These are phyloP conservation scores for Gleditsia sinensis DNA, from an alignment of 306 rosid genomes.

Conservation along the genomic window DNA sequence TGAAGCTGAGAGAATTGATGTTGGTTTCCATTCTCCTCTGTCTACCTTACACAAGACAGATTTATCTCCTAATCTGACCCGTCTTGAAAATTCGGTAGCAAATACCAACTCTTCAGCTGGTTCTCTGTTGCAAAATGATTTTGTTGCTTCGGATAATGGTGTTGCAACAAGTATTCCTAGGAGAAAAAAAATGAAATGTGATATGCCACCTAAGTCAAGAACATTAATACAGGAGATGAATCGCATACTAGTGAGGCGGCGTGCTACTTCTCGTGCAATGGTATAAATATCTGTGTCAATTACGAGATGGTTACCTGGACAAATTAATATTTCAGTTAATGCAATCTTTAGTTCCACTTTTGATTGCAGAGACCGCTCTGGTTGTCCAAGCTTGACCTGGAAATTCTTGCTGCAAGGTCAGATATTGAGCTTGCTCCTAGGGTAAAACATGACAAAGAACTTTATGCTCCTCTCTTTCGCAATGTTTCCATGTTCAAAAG, in stretches of 20 bases:
- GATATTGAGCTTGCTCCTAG: constrained; percentile 68
- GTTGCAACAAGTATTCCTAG: constrained; percentile 28
- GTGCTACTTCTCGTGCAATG: constrained; percentile 64
- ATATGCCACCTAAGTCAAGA: constrained; percentile 78
- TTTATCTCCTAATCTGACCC: constrained; percentile 34
- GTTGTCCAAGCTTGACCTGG: constrained; percentile 72
- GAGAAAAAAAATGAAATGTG: constrained; percentile 63
- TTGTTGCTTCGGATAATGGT: constrained; percentile 31
- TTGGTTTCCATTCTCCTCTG: constrained; percentile 22
- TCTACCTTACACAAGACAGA: constrained; percentile 21
- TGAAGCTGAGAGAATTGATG: constrained; percentile 37
- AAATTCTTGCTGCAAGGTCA: constrained; percentile 69
- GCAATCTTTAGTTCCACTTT: constrained; percentile 21
- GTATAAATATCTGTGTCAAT: constrained; percentile 50
- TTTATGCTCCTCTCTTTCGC: constrained; percentile 79
- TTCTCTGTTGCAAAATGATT: constrained; percentile 35
- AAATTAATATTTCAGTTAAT: constrained; percentile 24
- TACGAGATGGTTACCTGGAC: constrained; percentile 22
- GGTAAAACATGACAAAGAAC: constrained; percentile 57
- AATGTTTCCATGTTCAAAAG: constrained; percentile 87
- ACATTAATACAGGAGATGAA: constrained; percentile 79
- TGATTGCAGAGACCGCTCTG: constrained; percentile 75
- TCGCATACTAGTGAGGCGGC: constrained; percentile 54
- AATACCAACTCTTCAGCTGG: constrained; percentile 34
- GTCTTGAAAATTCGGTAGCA: constrained; percentile 25